These are phyloP conservation scores for Kodamaea kaohsiungensis DNA, from an alignment of 805 yeast genomes.

Conservation along the genomic window DNA sequence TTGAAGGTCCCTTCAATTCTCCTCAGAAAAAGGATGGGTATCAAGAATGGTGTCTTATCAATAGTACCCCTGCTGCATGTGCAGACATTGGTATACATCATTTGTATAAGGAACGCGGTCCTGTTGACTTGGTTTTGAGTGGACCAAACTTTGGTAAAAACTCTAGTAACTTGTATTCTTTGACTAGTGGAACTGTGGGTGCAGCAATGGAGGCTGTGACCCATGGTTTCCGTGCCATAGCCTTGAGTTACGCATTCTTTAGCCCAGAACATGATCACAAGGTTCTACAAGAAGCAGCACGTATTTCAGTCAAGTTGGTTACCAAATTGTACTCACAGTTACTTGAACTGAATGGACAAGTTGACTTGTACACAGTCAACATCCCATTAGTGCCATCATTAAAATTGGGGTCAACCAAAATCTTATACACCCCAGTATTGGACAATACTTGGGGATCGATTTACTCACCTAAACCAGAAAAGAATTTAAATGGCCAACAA, in stretches of 20 bases:
- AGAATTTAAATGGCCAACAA: conserved; percentile 30
- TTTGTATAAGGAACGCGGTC: conserved; percentile 47
- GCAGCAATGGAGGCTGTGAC: conserved; percentile 94
- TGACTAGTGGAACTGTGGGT: conserved; percentile 94
- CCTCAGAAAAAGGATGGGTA: conserved; percentile 47
- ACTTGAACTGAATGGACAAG: conserved; percentile 39
- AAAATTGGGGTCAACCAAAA: conserved; percentile 55
- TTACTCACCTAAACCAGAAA: conserved; percentile 36
- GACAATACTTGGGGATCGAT: conserved; percentile 79
- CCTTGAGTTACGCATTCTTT: conserved; percentile 83
- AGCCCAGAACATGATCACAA: conserved; percentile 48
- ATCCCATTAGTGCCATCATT: conserved; percentile 69
- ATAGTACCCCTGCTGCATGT: conserved; percentile 97
- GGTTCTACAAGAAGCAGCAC: conserved; percentile 63
- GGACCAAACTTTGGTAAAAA: conserved; percentile 98
- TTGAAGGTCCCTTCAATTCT: conserved; percentile 64
- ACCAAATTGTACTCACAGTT: conserved; percentile 60
- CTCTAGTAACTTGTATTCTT: conserved; percentile 81
- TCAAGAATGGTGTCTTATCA: conserved; percentile 84
- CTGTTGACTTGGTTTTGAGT: conserved; percentile 82
- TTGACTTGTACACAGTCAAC: conserved; percentile 81
- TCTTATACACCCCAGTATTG: conserved; percentile 75
- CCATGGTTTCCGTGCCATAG: conserved; percentile 69
- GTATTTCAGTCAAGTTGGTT: conserved; percentile 63
- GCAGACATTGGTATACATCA: conserved; percentile 87